Evolutionary conservation across 164 flowering plant genomes (phyloP).

Genomic region (Macadamia integrifolia): DNA sequence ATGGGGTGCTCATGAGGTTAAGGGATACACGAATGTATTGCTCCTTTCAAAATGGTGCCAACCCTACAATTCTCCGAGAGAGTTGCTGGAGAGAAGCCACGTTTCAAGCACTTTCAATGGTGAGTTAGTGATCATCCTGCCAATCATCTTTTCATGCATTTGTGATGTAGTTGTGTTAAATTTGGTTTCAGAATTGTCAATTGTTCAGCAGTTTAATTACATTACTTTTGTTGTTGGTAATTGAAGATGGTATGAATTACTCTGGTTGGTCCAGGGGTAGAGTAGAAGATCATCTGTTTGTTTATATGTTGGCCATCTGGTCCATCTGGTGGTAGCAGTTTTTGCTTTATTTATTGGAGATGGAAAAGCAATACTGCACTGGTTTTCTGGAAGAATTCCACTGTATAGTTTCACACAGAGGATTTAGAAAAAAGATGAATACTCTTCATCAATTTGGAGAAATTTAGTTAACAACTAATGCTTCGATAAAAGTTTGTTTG

Average conservation of each 20-base stretch:
- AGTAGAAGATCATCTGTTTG: not conserved
- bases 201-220: not conserved
- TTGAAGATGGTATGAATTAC: not conserved
- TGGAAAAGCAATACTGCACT: too few relatives aligned
- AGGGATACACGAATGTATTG: slow-evolving; percentile 93
- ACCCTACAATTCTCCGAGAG: slow-evolving; percentile 68
- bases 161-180: not conserved
- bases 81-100: slow-evolving; percentile 94
- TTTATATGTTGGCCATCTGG: too few relatives aligned
- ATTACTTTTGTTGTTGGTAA: not conserved
- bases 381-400: too few relatives aligned
- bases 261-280: not conserved
- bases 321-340: too few relatives aligned
- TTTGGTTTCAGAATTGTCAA: not conserved
- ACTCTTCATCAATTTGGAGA: too few relatives aligned
- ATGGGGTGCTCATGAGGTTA: slow-evolving; percentile 91
- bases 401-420: too few relatives aligned
- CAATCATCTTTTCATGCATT: slow-evolving; percentile 8
- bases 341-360: too few relatives aligned
- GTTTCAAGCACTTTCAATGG: slow-evolving; percentile 60
- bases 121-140: slow-evolving; percentile 28
- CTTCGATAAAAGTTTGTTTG: too few relatives aligned
- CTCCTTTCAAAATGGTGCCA: slow-evolving; percentile 33
- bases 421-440: too few relatives aligned
- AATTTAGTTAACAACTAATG: too few relatives aligned